Percentiles rank a stretch among this genome's conserved stretches.
These are phyloP conservation scores for Dioszegia aurantiaca DNA, from an alignment of 768 basidiomycete species.

Conservation along the genomic window DNA sequence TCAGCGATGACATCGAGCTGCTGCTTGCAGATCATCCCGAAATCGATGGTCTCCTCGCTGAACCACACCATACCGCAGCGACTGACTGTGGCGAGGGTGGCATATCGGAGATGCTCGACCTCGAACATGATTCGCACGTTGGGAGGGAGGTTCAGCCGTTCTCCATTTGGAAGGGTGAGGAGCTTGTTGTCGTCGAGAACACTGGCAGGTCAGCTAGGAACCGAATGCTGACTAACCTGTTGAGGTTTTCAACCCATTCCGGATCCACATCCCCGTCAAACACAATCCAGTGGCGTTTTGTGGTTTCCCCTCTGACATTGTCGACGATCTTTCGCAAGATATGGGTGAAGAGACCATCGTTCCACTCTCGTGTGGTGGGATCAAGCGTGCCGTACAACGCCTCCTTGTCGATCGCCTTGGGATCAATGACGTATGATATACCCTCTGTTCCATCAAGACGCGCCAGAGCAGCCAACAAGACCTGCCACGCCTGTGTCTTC, in stretches of 20 bases:
- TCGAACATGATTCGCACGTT: constrained; percentile 99
- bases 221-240: constrained; percentile 63
- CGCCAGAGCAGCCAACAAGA: constrained; percentile 83
- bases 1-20: constrained; percentile 75
- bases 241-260: constrained; percentile 99
- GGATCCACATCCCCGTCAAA: constrained; percentile 99
- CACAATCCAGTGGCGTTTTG: constrained; percentile 97
- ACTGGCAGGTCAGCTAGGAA: constrained; percentile 56
- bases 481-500: constrained; percentile 96
- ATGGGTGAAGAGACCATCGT: constrained; percentile 96
- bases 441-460: constrained; percentile 88
- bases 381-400: constrained; percentile 95
- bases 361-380: constrained; percentile 97
- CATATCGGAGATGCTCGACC: constrained; percentile 94
- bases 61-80: constrained; percentile 99
- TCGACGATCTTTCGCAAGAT: constrained; percentile 97
- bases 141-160: constrained; percentile 90
- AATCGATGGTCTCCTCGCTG: constrained; percentile 90
- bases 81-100: constrained; percentile 96
- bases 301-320: constrained; percentile 94
- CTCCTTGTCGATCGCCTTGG: constrained; percentile 98
- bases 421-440: constrained; percentile 92
- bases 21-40: constrained; percentile 84
- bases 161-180: constrained; percentile 93
- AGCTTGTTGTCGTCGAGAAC: constrained; percentile 98